Evolutionary conservation across 2,329 filamentous ascomycete genomes (phyloP).

Genomic region (Nemania sp.): DNA sequence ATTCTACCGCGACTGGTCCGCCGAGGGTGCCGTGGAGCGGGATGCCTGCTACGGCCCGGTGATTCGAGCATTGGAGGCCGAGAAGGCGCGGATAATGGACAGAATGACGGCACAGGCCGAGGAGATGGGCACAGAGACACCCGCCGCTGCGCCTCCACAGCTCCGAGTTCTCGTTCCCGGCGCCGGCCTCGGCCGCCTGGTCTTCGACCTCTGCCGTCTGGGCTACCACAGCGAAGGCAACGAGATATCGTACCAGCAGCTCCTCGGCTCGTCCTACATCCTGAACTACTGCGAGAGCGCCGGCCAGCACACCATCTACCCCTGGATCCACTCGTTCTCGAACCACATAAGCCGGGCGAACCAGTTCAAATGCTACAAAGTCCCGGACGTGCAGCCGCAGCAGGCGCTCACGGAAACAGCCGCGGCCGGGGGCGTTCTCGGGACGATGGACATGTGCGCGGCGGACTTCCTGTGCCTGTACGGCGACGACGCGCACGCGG

Average conservation of each 20-base stretch:
- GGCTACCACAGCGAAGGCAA: conserved; percentile 85
- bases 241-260: conserved; percentile 94
- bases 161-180: conserved; percentile 82
- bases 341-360: conserved; percentile 75
- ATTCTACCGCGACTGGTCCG: conserved; percentile 93
- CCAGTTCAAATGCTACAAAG: conserved; percentile 71
- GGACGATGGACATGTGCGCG: conserved; percentile 88
- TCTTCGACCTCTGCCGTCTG: conserved; percentile 78
- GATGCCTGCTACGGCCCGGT: conserved; percentile 78
- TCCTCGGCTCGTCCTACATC: conserved; percentile 81
- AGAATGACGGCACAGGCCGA: neutral
- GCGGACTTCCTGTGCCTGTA: conserved; percentile 94
- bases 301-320: conserved; percentile 73
- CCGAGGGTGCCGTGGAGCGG: conserved; percentile 73
- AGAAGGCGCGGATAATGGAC: conserved; percentile 41
- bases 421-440: conserved; percentile 42
- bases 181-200: conserved; percentile 82
- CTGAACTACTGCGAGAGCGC: conserved; percentile 67
- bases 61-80: conserved; percentile 62
- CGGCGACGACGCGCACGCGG: conserved; percentile 61
- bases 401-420: conserved; percentile 48
- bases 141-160: conserved; percentile 38
- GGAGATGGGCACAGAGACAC: conserved; percentile 1
- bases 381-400: conserved; percentile 81
- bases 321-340: conserved; percentile 86